These are phyloP conservation scores for Yamadazyma dendronema DNA, from an alignment of 1,139 yeast species.

Conservation along the genomic window DNA sequence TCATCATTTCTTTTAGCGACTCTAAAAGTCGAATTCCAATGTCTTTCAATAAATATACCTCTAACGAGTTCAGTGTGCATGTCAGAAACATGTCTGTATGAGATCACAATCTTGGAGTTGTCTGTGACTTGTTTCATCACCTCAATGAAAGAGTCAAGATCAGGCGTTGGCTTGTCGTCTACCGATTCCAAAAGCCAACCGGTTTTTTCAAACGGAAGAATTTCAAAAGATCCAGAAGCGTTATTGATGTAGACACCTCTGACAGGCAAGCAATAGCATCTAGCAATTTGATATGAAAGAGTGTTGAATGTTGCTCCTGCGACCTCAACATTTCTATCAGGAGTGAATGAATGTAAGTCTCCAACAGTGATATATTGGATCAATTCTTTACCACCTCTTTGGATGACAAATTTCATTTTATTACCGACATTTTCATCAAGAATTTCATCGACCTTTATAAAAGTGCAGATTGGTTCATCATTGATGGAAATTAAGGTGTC, in stretches of 20 bases:
- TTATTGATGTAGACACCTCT: constrained; percentile 79
- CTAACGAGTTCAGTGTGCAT: constrained; percentile 69
- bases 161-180: constrained; percentile 71
- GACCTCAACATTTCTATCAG: constrained; percentile 74
- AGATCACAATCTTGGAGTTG: constrained; percentile 64
- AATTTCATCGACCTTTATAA: constrained; percentile 80
- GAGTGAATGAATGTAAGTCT: constrained; percentile 80
- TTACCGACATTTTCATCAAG: constrained; percentile 71
- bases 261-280: constrained; percentile 80
- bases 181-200: constrained; percentile 77
- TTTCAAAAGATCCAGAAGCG: constrained; percentile 74
- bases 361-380: constrained; percentile 56
- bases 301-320: constrained; percentile 87
- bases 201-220: constrained; percentile 56
- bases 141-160: constrained; percentile 71
- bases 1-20: constrained; percentile 74
- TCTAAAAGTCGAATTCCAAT: constrained; percentile 75
- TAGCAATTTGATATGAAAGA: constrained; percentile 83
- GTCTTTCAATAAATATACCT: constrained; percentile 73
- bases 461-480: constrained; percentile 62
- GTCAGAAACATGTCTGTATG: constrained; percentile 78
- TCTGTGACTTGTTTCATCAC: constrained; percentile 81
- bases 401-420: constrained; percentile 56
- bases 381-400: constrained; percentile 69
- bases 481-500: constrained; percentile 78